Conservation (phyloP, 139 green algal genomes). For the Chlorella sp. region DNA sequence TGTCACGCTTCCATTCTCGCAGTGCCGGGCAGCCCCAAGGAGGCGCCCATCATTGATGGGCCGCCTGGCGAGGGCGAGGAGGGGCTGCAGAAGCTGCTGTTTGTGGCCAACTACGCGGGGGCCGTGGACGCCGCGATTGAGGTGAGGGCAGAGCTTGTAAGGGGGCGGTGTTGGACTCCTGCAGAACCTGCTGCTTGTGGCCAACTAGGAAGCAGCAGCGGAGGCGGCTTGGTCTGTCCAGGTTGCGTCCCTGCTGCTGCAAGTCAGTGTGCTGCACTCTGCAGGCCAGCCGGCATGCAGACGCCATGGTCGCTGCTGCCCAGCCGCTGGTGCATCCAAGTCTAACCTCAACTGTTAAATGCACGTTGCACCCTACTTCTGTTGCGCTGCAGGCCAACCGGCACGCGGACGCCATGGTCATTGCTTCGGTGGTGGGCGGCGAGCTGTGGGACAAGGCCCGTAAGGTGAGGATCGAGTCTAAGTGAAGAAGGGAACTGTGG, state of each 20-base stretch:
- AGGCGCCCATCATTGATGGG: constrained; percentile 29
- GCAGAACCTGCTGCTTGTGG: not conserved
- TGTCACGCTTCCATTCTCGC: too few species aligned
- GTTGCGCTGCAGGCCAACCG: constrained; percentile 58
- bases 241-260: too few species aligned
- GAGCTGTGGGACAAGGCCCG: constrained; percentile 62
- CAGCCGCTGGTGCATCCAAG: too few species aligned
- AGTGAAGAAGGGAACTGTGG: too few species aligned
- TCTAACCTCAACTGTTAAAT: too few species aligned
- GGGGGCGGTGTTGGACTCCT: too few species aligned
- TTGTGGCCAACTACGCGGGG: constrained; percentile 89
- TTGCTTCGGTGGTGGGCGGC: constrained; percentile 74
- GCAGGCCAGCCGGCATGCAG: constrained; percentile 76
- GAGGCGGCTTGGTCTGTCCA: too few species aligned
- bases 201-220: too few species aligned
- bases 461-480: not conserved
- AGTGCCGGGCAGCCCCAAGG: not conserved
- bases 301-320: constrained; percentile 94
- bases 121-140: constrained; percentile 91
- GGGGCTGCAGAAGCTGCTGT: constrained; percentile 86
- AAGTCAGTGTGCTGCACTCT: too few species aligned
- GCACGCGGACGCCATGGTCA: constrained; percentile 93
- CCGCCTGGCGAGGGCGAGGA: constrained; percentile 67
- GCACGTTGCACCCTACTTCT: too few species aligned
- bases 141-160: constrained; percentile 33